phyloP scores from a whole-genome alignment of 2,329 filamentous ascomycete species.

The Pseudogymnoascus verrucosus region DNA sequence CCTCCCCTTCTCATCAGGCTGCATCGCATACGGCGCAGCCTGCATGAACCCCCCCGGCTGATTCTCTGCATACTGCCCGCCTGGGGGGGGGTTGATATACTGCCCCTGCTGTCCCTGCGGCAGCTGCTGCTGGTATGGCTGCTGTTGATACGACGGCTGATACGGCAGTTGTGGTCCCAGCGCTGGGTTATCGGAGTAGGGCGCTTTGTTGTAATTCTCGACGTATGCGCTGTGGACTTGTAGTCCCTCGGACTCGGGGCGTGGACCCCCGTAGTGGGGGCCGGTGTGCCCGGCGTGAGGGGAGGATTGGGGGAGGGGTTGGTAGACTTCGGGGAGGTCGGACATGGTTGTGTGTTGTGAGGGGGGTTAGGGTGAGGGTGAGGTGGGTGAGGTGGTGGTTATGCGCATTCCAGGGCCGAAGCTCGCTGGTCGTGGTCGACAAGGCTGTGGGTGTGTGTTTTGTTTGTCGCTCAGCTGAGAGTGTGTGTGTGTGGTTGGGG shows the following conservation, averaged over 20 bases:
- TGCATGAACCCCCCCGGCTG: neutral
- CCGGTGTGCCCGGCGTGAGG: neutral
- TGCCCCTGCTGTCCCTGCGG: neutral
- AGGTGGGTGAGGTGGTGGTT: neutral
- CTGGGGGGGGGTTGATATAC: neutral
- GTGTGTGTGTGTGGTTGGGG: neutral
- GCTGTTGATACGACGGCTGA: neutral
- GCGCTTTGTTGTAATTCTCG: neutral
- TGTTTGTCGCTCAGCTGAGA: neutral
- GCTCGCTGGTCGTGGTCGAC: neutral
- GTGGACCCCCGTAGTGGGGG: neutral
- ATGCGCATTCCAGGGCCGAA: neutral
- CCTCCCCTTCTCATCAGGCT: neutral
- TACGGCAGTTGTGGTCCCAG: neutral
- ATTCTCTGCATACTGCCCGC: neutral
- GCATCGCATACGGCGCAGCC: neutral
- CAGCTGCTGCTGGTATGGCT: neutral
- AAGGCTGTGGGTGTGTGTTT: neutral
- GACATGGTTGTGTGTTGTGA: neutral
- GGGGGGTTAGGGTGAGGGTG: neutral
- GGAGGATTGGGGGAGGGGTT: neutral
- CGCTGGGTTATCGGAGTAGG: neutral
- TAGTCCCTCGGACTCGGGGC: neutral
- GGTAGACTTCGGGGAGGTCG: slow-evolving; percentile 4
- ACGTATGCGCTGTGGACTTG: neutral